Percentiles rank a stretch among this genome's conserved stretches.
phyloP scores from a whole-genome alignment of 441 rosid genomes.

The Kokia cookei region DNA sequence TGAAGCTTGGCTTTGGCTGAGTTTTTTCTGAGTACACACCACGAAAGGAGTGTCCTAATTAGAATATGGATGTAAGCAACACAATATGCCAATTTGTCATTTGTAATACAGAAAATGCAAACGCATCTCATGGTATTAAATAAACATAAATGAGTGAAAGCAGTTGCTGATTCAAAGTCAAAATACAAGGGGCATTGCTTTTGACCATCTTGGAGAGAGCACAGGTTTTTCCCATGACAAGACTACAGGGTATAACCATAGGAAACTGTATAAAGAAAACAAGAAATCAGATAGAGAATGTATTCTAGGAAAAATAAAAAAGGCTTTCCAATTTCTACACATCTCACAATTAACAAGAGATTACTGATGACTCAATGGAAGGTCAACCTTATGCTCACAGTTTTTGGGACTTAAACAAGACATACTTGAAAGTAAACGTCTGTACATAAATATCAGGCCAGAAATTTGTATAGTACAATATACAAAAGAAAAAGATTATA shows the following conservation, averaged over 20 bases:
- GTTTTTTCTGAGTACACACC: conserved; percentile 50
- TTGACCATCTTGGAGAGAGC: not conserved
- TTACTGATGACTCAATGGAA: not conserved
- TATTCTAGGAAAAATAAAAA: not conserved
- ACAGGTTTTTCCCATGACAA: not conserved
- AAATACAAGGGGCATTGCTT: not conserved
- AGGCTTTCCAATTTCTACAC: not conserved
- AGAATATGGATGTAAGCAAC: not conserved
- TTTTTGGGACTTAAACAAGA: not conserved
- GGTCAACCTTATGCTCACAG: not conserved
- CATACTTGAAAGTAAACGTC: not conserved
- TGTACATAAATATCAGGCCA: not conserved
- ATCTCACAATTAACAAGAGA: not conserved
- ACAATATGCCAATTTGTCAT: not conserved
- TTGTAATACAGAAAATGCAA: conserved; percentile 10
- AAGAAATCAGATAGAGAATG: not conserved
- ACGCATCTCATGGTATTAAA: not conserved
- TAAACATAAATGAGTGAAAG: not conserved
- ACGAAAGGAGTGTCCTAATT: conserved; percentile 24
- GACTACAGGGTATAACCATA: not conserved
- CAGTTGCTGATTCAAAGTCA: not conserved
- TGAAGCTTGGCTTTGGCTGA: conserved; percentile 58
- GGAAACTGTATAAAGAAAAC: not conserved
- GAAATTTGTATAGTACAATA: not conserved
- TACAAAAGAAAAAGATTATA: not conserved